These are phyloP conservation scores for Rhizopus stolonifer DNA, from an alignment of 371 early-diverging fungal species.

Conservation along the genomic window DNA sequence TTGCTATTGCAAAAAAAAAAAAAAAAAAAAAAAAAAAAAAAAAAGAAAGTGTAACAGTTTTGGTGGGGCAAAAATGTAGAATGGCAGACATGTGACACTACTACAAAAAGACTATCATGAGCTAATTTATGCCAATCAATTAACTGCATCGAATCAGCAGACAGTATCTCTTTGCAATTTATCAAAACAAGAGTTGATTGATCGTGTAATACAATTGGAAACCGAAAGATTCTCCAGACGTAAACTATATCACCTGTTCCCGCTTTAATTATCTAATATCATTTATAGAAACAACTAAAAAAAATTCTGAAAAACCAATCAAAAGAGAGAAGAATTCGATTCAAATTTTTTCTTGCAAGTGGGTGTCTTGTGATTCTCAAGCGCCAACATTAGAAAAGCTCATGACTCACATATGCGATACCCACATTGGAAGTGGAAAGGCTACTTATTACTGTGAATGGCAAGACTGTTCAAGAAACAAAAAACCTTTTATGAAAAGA, in stretches of 20 bases:
- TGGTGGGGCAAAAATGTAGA: conserved; percentile 17
- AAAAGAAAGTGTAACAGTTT: too few species aligned
- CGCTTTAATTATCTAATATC: neutral
- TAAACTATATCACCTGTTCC: neutral
- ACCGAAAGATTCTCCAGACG: conserved; percentile 22
- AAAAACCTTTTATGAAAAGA: conserved; percentile 82
- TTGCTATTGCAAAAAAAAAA: neutral
- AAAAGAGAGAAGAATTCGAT: conserved; percentile 5
- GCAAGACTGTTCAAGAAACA: conserved; percentile 74
- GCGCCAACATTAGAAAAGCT: conserved; percentile 53
- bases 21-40: too few species aligned
- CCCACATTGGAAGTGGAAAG: conserved; percentile 30
- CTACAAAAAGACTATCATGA: conserved; percentile 22
- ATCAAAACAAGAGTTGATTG: conserved; percentile 39
- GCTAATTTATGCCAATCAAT: neutral
- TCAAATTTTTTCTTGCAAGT: conserved; percentile 50
- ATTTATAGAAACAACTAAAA: too few species aligned
- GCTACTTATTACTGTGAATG: conserved; percentile 80
- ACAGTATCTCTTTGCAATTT: conserved; percentile 12
- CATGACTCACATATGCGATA: conserved; percentile 28
- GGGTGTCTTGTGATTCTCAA: conserved; percentile 58
- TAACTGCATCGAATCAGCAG: neutral
- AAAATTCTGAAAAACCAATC: conserved; percentile 9
- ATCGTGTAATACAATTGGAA: conserved; percentile 41
- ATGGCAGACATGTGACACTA: conserved; percentile 28